Evolutionary conservation across 2,329 filamentous ascomycete genomes (phyloP), one percentile per base, ranked within the genome.

Genomic region (Aureobasidium sp.): DNA sequence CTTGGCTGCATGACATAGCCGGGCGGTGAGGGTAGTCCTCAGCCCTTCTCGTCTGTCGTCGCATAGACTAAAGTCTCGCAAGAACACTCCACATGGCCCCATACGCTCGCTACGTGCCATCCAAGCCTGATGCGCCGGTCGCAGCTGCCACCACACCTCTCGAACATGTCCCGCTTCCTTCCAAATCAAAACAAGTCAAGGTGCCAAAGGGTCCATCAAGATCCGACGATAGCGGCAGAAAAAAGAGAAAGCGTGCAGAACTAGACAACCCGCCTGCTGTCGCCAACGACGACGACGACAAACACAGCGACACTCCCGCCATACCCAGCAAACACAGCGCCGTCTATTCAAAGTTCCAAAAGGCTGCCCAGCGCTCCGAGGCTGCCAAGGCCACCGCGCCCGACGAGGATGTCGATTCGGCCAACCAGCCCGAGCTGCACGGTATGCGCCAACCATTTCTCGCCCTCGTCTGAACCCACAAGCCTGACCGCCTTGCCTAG

Each of bases 381-480:
- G 63, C 65, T 16, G 39, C 34, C 13, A 45, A 65, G 57, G 58
- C 61, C 41, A 25, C 58, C 37, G 44, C 53, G 54, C 65, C 66
- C 1, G 64, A 68, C 4, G 60, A 67, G 15, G 27, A 53, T 8
- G 58, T 66, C 15, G 62, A 70, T 67, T 67, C 70, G 61, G 64
- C 58, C 21, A 5, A 8, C 3, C 44, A 59, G 65, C 65, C 68
- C 13, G 80, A 84, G 68, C 71, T 86, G 3, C 86, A 91, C 59
- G 72, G 72, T 72, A 68, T 53, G 21, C 21, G 65, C 45, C 27
- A 5, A 10, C n/a, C 15, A 15, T 32, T 27, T 30, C 27, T 9
- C 10, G 45, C 27, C 6, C 45, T 30, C 8, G 13, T 8, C 15
- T 48, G 29, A 27, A 16, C 45, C 32, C 29, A 27, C 16, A n/a